These are phyloP conservation scores for Aphanomyces invadans DNA, from an alignment of 352 stramenopile species.

Conservation along the genomic window DNA sequence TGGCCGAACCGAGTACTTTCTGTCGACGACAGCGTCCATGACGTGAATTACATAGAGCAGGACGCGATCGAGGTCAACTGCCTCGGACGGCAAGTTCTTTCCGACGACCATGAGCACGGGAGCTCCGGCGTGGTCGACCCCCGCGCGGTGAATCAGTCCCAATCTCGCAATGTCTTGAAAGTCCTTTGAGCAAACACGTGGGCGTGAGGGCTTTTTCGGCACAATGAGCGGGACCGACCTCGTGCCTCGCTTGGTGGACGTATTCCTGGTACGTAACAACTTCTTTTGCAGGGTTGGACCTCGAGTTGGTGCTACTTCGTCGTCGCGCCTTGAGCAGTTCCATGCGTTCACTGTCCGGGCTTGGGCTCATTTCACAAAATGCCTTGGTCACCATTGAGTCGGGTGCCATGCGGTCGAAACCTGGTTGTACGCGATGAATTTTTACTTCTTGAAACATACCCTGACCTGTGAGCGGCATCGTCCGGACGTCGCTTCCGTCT, in stretches of 20 bases:
- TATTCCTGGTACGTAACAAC: constrained; percentile 35
- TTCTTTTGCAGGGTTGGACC: constrained; percentile 11
- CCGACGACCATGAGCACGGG: constrained; percentile 68
- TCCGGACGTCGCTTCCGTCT: neutral
- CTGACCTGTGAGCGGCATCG: too few species aligned
- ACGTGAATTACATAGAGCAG: constrained; percentile 62
- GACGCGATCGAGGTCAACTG: constrained; percentile 57
- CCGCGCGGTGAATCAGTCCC: constrained; percentile 52
- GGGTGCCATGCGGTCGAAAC: neutral
- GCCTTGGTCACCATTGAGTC: constrained; percentile 34
- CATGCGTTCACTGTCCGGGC: constrained; percentile 50
- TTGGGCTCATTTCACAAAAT: constrained; percentile 50
- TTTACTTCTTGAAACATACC: too few species aligned
- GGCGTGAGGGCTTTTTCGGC: too few species aligned
- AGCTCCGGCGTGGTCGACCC: constrained; percentile 53
- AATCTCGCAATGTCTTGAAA: constrained; percentile 49
- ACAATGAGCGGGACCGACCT: too few species aligned
- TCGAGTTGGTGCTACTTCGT: constrained; percentile 35
- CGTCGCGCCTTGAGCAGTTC: constrained; percentile 32
- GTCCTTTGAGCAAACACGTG: constrained; percentile 26
- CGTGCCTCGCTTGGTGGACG: constrained; percentile 38
- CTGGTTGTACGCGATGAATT: neutral
- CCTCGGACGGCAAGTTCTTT: constrained; percentile 36
- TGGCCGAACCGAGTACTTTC: constrained; percentile 40
- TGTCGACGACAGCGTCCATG: constrained; percentile 52